Evolutionary conservation across 2,329 filamentous ascomycete genomes (phyloP).

Genomic region (Xylaria digitata): DNA sequence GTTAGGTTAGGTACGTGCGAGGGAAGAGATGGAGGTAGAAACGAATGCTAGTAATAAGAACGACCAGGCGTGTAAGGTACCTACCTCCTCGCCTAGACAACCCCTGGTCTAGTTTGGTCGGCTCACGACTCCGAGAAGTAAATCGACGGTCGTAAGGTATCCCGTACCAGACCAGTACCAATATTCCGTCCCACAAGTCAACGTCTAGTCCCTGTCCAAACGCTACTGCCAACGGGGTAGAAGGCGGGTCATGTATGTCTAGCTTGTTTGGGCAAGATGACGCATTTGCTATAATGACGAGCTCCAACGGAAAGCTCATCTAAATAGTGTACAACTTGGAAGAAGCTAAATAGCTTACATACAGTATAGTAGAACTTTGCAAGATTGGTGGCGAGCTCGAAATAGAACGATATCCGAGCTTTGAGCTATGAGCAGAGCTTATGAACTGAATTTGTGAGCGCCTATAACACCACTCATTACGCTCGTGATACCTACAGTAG

Average conservation of each 20-base stretch:
- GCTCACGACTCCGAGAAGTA: slow-evolving; percentile 39
- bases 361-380: no score
- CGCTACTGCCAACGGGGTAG: slow-evolving; percentile 26
- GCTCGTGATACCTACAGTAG: not conserved
- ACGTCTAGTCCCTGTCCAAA: slow-evolving; percentile 17
- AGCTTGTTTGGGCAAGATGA: slow-evolving; percentile 16
- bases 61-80: slow-evolving; percentile 28
- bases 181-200: slow-evolving; percentile 10
- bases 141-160: slow-evolving; percentile 39
- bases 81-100: slow-evolving; percentile 20
- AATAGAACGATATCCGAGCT: not conserved
- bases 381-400: no score
- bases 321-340: not conserved
- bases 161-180: slow-evolving; percentile 14
- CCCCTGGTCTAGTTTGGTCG: slow-evolving; percentile 39
- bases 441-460: no score
- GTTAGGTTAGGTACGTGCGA: slow-evolving; percentile 29
- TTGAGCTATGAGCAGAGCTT: not conserved
- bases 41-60: slow-evolving; percentile 32
- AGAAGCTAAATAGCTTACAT: not conserved
- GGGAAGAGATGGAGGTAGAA: slow-evolving; percentile 27
- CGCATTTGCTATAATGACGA: slow-evolving; percentile 3
- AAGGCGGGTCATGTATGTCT: not conserved
- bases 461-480: no score
- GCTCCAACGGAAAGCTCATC: not conserved